Percentiles rank a stretch among this genome's conserved stretches.
Conservation (phyloP, 352 stramenopile species). For the Globisporangium radiosum region DNA sequence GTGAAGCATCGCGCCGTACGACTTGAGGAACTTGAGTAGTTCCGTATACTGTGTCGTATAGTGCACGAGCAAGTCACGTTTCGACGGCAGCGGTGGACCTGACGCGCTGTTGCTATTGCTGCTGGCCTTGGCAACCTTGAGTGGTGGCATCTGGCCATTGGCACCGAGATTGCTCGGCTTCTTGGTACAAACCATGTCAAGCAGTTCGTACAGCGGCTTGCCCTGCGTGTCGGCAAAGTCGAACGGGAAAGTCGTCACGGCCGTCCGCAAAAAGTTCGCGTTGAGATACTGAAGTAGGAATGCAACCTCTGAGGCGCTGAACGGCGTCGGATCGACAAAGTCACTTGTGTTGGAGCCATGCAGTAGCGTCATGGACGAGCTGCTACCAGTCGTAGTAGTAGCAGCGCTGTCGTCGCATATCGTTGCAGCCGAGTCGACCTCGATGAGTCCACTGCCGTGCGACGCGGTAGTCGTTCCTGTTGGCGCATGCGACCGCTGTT, state of each 20-base stretch:
- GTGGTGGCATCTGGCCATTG: slow-evolving; percentile 10
- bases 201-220: slow-evolving; percentile 80
- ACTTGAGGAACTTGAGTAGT: slow-evolving; percentile 89
- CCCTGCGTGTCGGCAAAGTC: slow-evolving; percentile 74
- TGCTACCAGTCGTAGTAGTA: background rate
- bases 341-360: background rate
- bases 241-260: slow-evolving; percentile 62
- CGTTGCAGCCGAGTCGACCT: slow-evolving; percentile 32
- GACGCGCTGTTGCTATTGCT: background rate
- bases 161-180: slow-evolving; percentile 39
- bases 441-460: slow-evolving; percentile 29
- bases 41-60: slow-evolving; percentile 74
- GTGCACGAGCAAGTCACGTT: slow-evolving; percentile 52
- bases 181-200: slow-evolving; percentile 89
- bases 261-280: slow-evolving; percentile 64
- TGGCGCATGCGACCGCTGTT: slow-evolving; percentile 9
- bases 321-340: slow-evolving; percentile 1
- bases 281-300: slow-evolving; percentile 86
- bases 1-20: slow-evolving; percentile 88
- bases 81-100: slow-evolving; percentile 17
- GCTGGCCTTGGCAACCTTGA: slow-evolving; percentile 20
- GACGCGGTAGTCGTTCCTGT: background rate
- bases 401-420: slow-evolving; percentile 9
- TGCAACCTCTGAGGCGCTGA: slow-evolving; percentile 38
- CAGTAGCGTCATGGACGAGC: slow-evolving; percentile 1